phyloP scores from a whole-genome alignment of 139 green algal genomes.

The Haematococcus sp. region DNA sequence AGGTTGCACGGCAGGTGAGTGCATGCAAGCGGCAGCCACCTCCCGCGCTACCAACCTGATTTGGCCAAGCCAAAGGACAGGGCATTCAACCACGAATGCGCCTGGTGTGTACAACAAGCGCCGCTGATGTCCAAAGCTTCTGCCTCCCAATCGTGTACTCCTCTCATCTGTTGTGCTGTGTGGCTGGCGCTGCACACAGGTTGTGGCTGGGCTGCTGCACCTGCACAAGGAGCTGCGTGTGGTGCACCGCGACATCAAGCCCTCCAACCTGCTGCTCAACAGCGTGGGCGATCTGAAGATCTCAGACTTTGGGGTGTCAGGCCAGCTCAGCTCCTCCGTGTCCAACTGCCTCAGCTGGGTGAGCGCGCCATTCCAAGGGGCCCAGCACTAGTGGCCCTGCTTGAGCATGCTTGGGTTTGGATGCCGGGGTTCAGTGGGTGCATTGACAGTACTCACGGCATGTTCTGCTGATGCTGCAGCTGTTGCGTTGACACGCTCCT shows the following conservation, averaged over 20 bases:
- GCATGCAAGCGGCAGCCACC: neutral
- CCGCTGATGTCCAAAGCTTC: too few species aligned
- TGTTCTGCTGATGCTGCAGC: too few species aligned
- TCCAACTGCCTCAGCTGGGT: slow-evolving; percentile 56
- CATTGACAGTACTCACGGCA: too few species aligned
- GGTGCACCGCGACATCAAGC: slow-evolving; percentile 81
- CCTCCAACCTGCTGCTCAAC: slow-evolving; percentile 76
- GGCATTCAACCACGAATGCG: neutral
- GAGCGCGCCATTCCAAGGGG: neutral
- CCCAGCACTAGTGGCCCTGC: too few species aligned
- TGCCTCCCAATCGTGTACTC: too few species aligned
- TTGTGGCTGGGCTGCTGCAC: slow-evolving; percentile 54
- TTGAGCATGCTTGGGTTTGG: too few species aligned
- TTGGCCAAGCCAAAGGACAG: neutral
- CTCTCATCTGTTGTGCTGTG: too few species aligned
- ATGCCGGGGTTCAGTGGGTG: too few species aligned
- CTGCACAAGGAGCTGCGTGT: slow-evolving; percentile 58
- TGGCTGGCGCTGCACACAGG: slow-evolving; percentile 13
- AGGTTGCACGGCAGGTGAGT: slow-evolving; percentile 37
- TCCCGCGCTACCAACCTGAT: too few species aligned
- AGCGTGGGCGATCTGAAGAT: slow-evolving; percentile 61
- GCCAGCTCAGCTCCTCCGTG: slow-evolving; percentile 45
- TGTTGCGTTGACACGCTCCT: too few species aligned
- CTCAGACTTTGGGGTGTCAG: slow-evolving; percentile 65
- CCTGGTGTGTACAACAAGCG: too few species aligned